Conservation (phyloP, 805 yeast genomes). For the Candida endomychidarum region DNA sequence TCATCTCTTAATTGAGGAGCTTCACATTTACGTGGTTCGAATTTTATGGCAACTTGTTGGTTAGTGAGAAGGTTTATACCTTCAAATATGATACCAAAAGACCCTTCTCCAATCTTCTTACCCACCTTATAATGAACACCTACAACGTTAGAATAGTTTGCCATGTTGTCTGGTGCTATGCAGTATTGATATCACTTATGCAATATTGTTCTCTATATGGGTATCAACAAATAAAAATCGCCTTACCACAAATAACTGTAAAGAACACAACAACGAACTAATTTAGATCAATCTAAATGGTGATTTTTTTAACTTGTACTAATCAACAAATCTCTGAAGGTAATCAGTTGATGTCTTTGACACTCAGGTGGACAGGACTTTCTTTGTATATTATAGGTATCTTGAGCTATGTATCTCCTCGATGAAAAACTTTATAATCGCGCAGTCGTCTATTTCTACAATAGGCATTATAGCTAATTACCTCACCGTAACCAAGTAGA, state of each 20-base stretch:
- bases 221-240: too few species aligned
- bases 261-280: too few species aligned
- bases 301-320: too few species aligned
- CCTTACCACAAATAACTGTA: too few species aligned
- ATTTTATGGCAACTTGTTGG: conserved; percentile 70
- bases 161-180: conserved; percentile 3
- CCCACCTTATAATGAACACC: conserved; percentile 77
- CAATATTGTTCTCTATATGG: background rate
- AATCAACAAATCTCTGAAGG: too few species aligned
- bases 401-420: conserved; percentile 3
- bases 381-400: background rate
- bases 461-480: too few species aligned
- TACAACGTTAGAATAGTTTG: conserved; percentile 27
- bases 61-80: conserved; percentile 72
- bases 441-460: conserved; percentile 3
- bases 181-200: too few species aligned
- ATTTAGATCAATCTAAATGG: too few species aligned
- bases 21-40: conserved; percentile 77
- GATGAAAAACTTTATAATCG: conserved; percentile 6
- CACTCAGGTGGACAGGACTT: background rate
- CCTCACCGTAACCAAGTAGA: too few species aligned
- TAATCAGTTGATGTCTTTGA: background rate
- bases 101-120: conserved; percentile 84
- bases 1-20: conserved; percentile 85
- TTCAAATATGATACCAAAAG: conserved; percentile 82